These are phyloP conservation scores for Fraxinus velutina DNA, from an alignment of 305 asterid species.

Conservation along the genomic window DNA sequence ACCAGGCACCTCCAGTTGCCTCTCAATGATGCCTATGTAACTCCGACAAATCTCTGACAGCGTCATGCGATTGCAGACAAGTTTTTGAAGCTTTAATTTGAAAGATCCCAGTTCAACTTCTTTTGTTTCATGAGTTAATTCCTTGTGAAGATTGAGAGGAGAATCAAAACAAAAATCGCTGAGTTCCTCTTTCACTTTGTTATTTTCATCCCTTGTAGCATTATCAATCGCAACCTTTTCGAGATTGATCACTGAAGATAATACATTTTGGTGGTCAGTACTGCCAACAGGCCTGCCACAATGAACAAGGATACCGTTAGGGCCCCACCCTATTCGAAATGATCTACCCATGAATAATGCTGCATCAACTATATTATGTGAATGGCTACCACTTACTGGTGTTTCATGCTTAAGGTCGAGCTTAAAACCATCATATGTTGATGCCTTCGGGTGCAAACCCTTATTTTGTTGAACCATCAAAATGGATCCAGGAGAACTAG, in stretches of 20 bases:
- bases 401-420: constrained; percentile 59
- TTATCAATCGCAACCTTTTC: constrained; percentile 77
- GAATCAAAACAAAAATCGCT: constrained; percentile 64
- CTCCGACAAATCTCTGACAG: constrained; percentile 79
- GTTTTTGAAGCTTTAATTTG: constrained; percentile 64
- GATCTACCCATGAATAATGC: too few species aligned
- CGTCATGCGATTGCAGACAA: constrained; percentile 52
- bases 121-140: constrained; percentile 54
- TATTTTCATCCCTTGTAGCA: constrained; percentile 65
- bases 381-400: constrained; percentile 34
- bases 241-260: constrained; percentile 69
- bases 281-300: constrained; percentile 83
- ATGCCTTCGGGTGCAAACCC: constrained; percentile 45
- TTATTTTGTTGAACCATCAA: constrained; percentile 72
- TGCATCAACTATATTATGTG: too few species aligned
- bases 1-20: constrained; percentile 21
- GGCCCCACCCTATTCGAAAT: constrained; percentile 54
- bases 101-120: constrained; percentile 55
- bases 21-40: constrained; percentile 65
- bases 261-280: constrained; percentile 33
- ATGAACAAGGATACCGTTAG: constrained; percentile 84
- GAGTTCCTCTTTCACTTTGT: constrained; percentile 60
- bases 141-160: constrained; percentile 76
- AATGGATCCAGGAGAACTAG: constrained; percentile 63
- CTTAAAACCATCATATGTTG: constrained; percentile 67